These are phyloP conservation scores for Solanum paucissectum DNA, from an alignment of 257 asterid species.

Conservation along the genomic window DNA sequence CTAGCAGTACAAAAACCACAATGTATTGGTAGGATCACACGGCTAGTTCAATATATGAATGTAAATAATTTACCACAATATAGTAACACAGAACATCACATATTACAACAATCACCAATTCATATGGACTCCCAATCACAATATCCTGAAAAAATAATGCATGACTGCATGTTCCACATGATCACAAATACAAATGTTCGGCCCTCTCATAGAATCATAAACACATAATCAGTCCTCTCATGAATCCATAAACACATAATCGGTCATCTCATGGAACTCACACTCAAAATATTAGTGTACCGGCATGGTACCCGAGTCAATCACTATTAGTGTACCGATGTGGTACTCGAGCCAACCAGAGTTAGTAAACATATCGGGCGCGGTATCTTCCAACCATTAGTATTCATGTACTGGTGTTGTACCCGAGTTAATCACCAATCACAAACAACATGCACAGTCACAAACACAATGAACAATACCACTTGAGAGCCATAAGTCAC, in stretches of 20 bases:
- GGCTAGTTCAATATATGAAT: not conserved
- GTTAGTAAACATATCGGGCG: too few species aligned
- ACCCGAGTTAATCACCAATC: not conserved
- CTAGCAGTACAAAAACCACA: too few species aligned
- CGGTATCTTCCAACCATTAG: not conserved
- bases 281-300: not conserved
- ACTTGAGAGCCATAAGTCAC: not conserved
- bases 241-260: too few species aligned
- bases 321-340: rapidly evolving
- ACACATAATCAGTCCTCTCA: not conserved
- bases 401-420: too few species aligned
- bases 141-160: not conserved
- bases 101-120: not conserved
- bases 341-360: not conserved
- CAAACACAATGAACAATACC: not conserved
- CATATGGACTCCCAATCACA: not conserved
- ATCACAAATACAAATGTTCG: not conserved
- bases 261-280: not conserved
- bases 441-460: not conserved
- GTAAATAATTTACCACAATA: not conserved
- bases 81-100: not conserved
- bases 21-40: not conserved
- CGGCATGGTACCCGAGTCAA: too few species aligned
- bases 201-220: not conserved
- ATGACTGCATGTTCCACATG: not conserved